Conservation (phyloP, 1,284 basidiomycete species). For the Xerocomus nothofagi region DNA sequence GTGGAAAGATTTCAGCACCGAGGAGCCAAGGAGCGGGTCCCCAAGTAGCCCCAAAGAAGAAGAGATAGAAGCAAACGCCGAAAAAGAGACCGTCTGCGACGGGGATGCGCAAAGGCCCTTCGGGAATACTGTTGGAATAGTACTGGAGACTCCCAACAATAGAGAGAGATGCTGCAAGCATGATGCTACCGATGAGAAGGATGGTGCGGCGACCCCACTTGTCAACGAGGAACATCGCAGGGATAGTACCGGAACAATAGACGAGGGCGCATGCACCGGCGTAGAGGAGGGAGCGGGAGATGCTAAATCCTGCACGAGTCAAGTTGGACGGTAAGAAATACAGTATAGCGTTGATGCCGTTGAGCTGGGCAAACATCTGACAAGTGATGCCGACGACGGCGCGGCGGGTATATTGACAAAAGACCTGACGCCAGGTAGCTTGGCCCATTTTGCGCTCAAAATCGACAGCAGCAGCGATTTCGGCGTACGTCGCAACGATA, state of each 20-base stretch:
- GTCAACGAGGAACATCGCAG: constrained; percentile 59
- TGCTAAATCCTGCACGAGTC: constrained; percentile 48
- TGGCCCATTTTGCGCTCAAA: constrained; percentile 42
- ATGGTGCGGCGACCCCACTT: constrained; percentile 51
- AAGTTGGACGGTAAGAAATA: constrained; percentile 57
- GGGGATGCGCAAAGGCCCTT: constrained; percentile 34
- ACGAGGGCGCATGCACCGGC: constrained; percentile 57
- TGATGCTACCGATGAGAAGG: constrained; percentile 49
- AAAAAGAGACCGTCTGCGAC: constrained; percentile 48
- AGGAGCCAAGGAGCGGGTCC: constrained; percentile 66
- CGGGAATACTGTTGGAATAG: constrained; percentile 41
- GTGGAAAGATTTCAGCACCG: constrained; percentile 63
- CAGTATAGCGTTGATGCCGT: constrained; percentile 58
- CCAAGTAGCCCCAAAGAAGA: constrained; percentile 57
- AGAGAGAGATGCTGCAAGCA: constrained; percentile 42
- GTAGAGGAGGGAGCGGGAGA: constrained; percentile 46
- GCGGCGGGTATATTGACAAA: constrained; percentile 48
- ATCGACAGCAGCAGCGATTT: constrained; percentile 44
- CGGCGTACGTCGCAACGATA: constrained; percentile 42
- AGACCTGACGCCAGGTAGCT: constrained; percentile 46
- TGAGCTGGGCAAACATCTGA: constrained; percentile 56
- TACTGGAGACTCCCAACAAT: constrained; percentile 48
- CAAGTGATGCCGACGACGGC: constrained; percentile 49
- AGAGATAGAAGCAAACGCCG: constrained; percentile 44
- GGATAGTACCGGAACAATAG: constrained; percentile 56